These are phyloP conservation scores for Macrolepiota dolichaula DNA, from an alignment of 768 basidiomycete species.

Conservation along the genomic window DNA sequence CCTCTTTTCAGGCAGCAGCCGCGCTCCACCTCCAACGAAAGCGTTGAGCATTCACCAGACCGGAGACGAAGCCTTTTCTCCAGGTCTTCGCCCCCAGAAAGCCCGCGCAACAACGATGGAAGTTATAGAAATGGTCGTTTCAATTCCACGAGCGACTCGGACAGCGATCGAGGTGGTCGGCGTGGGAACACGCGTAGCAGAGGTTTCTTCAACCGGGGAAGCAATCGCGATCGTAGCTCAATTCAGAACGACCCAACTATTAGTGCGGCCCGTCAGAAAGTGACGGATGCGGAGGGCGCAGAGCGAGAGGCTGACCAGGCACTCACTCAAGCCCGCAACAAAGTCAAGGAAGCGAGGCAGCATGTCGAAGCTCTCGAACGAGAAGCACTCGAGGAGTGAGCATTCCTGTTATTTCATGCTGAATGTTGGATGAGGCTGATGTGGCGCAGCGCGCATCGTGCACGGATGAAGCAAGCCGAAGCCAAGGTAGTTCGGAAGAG, in stretches of 20 bases:
- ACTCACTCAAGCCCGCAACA: constrained; percentile 38
- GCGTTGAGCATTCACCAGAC: constrained; percentile 11
- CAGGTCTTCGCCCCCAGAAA: constrained; percentile 19
- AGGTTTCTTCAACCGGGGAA: constrained; percentile 23
- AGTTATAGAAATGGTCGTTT: constrained; percentile 19
- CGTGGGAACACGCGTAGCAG: constrained; percentile 13
- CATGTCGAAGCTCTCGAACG: constrained; percentile 47
- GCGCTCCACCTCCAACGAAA: not conserved
- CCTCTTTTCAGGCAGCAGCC: constrained; percentile 24
- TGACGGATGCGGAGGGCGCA: constrained; percentile 45
- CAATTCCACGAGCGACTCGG: constrained; percentile 15
- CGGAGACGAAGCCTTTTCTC: constrained; percentile 26
- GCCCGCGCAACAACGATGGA: constrained; percentile 10
- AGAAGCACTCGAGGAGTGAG: constrained; percentile 53
- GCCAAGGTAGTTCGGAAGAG: constrained; percentile 47
- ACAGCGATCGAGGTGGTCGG: constrained; percentile 9
- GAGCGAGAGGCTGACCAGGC: constrained; percentile 53
- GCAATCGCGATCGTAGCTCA: constrained; percentile 13
- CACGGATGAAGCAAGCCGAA: constrained; percentile 51
- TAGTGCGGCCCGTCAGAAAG: constrained; percentile 43
- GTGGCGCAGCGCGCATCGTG: constrained; percentile 39
- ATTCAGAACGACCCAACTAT: constrained; percentile 42
- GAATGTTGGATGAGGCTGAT: not conserved
- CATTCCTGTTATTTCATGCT: not conserved
- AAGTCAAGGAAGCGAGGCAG: constrained; percentile 44